These are phyloP conservation scores for Zygoascus biomembranicola DNA, from an alignment of 805 yeast genomes.

Conservation along the genomic window DNA sequence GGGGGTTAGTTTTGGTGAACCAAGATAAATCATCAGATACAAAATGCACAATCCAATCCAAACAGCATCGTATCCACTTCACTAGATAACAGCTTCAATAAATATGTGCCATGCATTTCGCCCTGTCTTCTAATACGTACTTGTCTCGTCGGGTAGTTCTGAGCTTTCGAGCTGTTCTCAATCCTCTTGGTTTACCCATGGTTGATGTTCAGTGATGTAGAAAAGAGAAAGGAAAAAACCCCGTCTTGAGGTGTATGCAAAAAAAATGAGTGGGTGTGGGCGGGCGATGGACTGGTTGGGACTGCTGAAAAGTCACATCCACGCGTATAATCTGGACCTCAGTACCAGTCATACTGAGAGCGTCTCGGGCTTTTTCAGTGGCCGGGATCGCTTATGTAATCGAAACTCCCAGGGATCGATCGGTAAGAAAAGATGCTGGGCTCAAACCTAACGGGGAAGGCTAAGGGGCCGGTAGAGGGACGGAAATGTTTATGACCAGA, in stretches of 20 bases:
- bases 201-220: slow-evolving; percentile 10
- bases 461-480: too few relatives aligned
- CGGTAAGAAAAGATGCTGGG: too few relatives aligned
- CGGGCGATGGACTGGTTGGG: background rate
- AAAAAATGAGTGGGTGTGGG: slow-evolving; percentile 2
- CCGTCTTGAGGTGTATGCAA: background rate
- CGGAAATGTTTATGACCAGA: too few relatives aligned
- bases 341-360: background rate
- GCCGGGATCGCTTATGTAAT: too few relatives aligned
- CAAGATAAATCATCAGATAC: background rate
- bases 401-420: too few relatives aligned
- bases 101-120: background rate
- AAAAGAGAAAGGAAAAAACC: background rate
- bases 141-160: slow-evolving; percentile 99
- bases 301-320: background rate
- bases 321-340: background rate
- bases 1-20: slow-evolving; percentile 12
- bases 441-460: too few relatives aligned
- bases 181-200: slow-evolving; percentile 99
- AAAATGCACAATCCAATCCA: too few relatives aligned
- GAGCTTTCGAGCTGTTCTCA: slow-evolving; percentile 99
- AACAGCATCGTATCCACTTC: too few relatives aligned
- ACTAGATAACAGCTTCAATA: too few relatives aligned
- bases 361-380: too few relatives aligned
- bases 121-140: slow-evolving; percentile 14